Conservation (phyloP, 2,329 filamentous ascomycete species). For the Colletotrichum spaethianum region DNA sequence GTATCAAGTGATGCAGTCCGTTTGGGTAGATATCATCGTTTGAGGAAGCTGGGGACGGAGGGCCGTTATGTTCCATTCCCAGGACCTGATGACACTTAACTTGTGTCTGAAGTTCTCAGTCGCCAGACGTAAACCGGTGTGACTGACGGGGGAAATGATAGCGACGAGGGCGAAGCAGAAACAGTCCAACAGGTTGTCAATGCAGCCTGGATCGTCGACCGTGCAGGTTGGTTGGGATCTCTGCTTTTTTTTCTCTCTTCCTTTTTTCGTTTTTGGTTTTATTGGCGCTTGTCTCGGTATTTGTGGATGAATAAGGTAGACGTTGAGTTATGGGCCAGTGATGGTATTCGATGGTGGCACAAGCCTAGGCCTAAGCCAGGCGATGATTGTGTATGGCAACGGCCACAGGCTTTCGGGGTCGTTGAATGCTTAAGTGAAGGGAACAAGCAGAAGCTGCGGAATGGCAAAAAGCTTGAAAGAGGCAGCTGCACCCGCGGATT, state of each 20-base stretch:
- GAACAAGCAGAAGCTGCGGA: constrained; percentile 13
- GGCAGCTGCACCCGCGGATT: constrained; percentile 20
- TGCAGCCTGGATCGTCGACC: background rate
- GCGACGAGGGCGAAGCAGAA: background rate
- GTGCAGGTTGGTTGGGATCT: background rate
- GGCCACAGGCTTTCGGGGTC: constrained; percentile 1
- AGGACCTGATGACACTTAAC: background rate
- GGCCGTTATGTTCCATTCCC: constrained; percentile 55
- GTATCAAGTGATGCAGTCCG: constrained; percentile 59
- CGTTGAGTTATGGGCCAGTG: constrained; percentile 3
- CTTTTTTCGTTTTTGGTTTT: constrained; percentile 1
- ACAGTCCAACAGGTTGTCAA: background rate
- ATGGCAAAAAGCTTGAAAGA: constrained; percentile 28
- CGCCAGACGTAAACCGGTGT: background rate
- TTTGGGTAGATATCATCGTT: constrained; percentile 54
- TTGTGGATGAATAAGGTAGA: constrained; percentile 34
- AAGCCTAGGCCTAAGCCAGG: constrained; percentile 7
- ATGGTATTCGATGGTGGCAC: constrained; percentile 4
- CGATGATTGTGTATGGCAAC: constrained; percentile 10
- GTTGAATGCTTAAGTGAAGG: constrained; percentile 19
- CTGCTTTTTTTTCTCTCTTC: background rate
- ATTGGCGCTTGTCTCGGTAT: constrained; percentile 18
- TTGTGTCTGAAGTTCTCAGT: background rate
- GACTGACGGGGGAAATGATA: background rate
- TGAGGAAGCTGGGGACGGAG: constrained; percentile 63